Percentiles rank a stretch among this genome's conserved stretches.
Evolutionary conservation across 108 stramenopile species (phyloP).

Genomic region (Epithemia pelagica): DNA sequence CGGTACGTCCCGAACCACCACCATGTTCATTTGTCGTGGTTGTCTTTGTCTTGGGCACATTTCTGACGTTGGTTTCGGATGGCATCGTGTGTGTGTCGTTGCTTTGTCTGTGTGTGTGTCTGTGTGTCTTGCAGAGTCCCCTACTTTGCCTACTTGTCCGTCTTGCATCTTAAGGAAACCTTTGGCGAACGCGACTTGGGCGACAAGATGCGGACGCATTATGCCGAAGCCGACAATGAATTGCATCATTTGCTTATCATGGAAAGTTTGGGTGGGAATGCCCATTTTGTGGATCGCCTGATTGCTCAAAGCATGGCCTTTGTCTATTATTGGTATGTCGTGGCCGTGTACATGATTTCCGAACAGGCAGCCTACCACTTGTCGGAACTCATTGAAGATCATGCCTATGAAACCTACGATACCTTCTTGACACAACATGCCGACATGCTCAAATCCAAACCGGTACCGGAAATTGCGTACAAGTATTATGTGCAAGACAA

Average conservation of each 20-base stretch:
- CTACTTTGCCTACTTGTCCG: constrained; percentile 88
- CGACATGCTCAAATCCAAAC: constrained; percentile 46
- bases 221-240: constrained; percentile 93
- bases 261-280: constrained; percentile 90
- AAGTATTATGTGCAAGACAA: constrained; percentile 71
- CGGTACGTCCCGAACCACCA: too few species aligned
- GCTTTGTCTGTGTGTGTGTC: too few species aligned
- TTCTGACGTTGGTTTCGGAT: too few species aligned
- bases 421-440: constrained; percentile 51
- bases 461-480: constrained; percentile 56
- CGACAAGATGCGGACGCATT: constrained; percentile 69
- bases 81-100: too few species aligned
- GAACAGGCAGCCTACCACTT: constrained; percentile 78
- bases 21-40: too few species aligned
- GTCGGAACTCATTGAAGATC: constrained; percentile 73
- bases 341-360: constrained; percentile 64
- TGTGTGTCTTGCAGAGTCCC: too few species aligned
- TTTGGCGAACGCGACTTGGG: constrained; percentile 67
- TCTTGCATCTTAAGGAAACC: constrained; percentile 90
- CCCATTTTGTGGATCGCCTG: constrained; percentile 55
- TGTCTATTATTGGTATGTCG: constrained; percentile 85
- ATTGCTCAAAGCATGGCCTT: constrained; percentile 89
- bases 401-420: constrained; percentile 83
- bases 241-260: constrained; percentile 94
- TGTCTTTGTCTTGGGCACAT: too few species aligned